Conservation (phyloP, 2,329 filamentous ascomycete genomes). For the Gliomastix tumulicola region DNA sequence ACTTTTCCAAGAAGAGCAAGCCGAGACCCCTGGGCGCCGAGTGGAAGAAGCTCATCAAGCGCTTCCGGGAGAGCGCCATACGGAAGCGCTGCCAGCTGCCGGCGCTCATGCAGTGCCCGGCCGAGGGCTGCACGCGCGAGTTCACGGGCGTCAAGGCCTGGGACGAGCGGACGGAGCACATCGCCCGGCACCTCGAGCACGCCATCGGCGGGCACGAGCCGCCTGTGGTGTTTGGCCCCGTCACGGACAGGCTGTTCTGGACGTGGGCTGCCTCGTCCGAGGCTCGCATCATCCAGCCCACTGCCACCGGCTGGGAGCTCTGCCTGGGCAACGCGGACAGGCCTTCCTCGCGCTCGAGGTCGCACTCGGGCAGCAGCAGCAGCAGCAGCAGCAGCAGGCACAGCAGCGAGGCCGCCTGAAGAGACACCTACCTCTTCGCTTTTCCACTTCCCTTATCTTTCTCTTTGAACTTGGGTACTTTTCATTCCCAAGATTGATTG, state of each 20-base stretch:
- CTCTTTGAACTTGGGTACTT: neutral
- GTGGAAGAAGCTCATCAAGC: slow-evolving; percentile 47
- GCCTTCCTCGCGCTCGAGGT: no score
- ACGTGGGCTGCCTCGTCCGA: slow-evolving; percentile 28
- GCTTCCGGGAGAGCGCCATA: slow-evolving; percentile 52
- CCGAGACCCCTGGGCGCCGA: slow-evolving; percentile 23
- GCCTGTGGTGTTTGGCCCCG: slow-evolving; percentile 28
- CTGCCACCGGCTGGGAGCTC: slow-evolving; percentile 20
- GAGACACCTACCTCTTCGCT: no score
- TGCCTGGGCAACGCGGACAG: no score
- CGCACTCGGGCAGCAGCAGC: slow-evolving; percentile 10
- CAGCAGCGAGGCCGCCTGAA: no score
- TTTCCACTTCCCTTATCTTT: neutral
- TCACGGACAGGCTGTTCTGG: slow-evolving; percentile 26
- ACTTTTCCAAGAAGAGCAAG: slow-evolving; percentile 44
- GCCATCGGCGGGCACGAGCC: slow-evolving; percentile 19
- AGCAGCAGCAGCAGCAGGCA: no score
- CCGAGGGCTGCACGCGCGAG: slow-evolving; percentile 45
- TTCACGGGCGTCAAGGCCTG: slow-evolving; percentile 63
- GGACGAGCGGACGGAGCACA: slow-evolving; percentile 83
- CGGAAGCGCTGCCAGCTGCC: slow-evolving; percentile 57
- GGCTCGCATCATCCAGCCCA: slow-evolving; percentile 26
- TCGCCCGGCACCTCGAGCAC: slow-evolving; percentile 68
- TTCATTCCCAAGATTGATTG: no score
- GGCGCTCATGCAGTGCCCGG: slow-evolving; percentile 51